Percentiles rank a stretch among this genome's conserved stretches.
Conservation (phyloP, 306 rosid genomes). For the Neltuma alba region DNA sequence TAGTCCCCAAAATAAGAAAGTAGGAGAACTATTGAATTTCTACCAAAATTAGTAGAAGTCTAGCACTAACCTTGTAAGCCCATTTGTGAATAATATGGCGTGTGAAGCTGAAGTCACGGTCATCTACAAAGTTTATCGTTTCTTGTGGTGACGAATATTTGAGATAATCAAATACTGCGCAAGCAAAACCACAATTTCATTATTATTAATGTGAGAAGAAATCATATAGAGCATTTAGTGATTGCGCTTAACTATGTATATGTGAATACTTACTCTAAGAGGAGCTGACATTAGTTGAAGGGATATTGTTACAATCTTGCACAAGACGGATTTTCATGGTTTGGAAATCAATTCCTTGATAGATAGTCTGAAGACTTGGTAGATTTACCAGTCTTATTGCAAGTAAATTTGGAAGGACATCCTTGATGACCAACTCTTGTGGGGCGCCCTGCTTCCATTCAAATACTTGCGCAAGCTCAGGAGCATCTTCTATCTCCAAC, state of each 20-base stretch:
- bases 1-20: no score
- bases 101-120: no score
- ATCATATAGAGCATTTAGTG: neutral
- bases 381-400: neutral
- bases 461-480: neutral
- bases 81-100: no score
- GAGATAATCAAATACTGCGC: neutral
- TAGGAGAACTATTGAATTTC: no score
- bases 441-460: neutral
- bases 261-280: neutral
- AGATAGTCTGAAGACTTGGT: neutral
- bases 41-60: no score
- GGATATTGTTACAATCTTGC: constrained; percentile 7
- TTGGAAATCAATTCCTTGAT: constrained; percentile 6
- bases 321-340: neutral
- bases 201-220: neutral
- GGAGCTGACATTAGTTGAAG: neutral
- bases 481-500: constrained; percentile 8
- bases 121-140: fast-evolving
- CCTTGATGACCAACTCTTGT: neutral
- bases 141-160: fast-evolving
- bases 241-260: neutral
- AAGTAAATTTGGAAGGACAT: neutral
- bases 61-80: no score
- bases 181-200: neutral